Evolutionary conservation across 768 basidiomycete genomes (phyloP).

Genomic region (Naganishia onofrii): DNA sequence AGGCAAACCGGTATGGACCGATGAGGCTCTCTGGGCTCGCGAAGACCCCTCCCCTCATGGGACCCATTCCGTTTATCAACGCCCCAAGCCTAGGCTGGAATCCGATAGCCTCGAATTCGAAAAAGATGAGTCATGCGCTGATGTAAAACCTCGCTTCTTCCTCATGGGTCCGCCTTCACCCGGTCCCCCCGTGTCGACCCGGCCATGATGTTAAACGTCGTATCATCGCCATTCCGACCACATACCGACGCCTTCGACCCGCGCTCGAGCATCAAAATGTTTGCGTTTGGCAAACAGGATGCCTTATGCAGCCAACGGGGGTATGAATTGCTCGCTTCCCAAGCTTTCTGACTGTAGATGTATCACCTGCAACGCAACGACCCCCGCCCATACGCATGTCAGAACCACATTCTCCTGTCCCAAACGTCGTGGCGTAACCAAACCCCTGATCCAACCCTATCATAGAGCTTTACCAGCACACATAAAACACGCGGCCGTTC

Average conservation of each 20-base stretch:
- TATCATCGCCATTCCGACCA: conserved; percentile 7
- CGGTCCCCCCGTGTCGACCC: neutral
- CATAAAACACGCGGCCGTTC: neutral
- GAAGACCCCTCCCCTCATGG: conserved; percentile 18
- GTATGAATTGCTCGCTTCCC: neutral
- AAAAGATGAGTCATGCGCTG: neutral
- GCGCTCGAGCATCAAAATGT: conserved; percentile 15
- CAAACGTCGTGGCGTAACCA: neutral
- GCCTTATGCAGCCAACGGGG: neutral
- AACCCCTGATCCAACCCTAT: conserved; percentile 6
- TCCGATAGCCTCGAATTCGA: conserved; percentile 10
- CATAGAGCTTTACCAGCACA: conserved; percentile 12
- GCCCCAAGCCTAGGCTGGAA: conserved; percentile 3
- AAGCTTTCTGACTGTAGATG: conserved; percentile 7
- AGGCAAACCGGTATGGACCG: neutral
- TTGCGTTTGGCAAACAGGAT: conserved; percentile 18
- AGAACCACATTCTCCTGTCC: neutral
- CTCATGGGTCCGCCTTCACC: neutral
- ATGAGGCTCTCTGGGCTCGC: conserved; percentile 21
- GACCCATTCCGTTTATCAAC: neutral
- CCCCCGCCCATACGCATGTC: neutral
- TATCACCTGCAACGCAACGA: conserved; percentile 6
- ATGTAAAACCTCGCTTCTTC: neutral
- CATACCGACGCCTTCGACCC: neutral
- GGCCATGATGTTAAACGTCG: neutral